Evolutionary conservation across 2,329 filamentous ascomycete species (phyloP).

Genomic region (Harringtonia aguacate): DNA sequence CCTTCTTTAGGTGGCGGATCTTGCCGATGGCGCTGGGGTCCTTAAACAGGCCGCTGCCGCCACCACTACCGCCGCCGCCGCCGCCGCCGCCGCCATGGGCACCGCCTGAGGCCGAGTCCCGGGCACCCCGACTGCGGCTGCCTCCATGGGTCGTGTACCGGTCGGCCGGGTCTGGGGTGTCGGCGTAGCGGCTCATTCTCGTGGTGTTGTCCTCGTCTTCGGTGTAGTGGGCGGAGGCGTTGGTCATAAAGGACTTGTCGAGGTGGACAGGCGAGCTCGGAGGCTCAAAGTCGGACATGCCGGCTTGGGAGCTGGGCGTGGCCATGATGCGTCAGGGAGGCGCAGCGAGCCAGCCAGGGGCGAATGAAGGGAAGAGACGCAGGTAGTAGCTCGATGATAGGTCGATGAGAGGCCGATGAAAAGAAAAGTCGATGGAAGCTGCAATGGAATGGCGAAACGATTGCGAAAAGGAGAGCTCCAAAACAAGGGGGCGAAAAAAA

Average conservation of each 20-base stretch:
- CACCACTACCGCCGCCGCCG: not conserved
- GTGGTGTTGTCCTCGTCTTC: slow-evolving; percentile 32
- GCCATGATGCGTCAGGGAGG: too few species aligned
- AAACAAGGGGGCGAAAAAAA: not conserved
- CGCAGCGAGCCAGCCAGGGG: not conserved
- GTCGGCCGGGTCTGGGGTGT: slow-evolving; percentile 29
- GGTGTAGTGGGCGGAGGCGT: slow-evolving; percentile 31
- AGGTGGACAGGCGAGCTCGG: slow-evolving; percentile 32
- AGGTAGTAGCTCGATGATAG: too few species aligned
- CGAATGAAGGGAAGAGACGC: not conserved
- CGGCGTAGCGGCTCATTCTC: slow-evolving; percentile 23
- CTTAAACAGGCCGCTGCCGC: slow-evolving; percentile 22
- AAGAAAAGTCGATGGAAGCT: not conserved
- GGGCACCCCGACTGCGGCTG: too few species aligned
- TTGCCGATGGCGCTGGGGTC: slow-evolving; percentile 44
- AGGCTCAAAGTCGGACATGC: slow-evolving; percentile 33
- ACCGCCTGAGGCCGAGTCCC: too few species aligned
- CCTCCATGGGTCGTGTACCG: slow-evolving; percentile 7
- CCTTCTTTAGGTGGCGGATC: slow-evolving; percentile 78
- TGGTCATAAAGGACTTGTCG: slow-evolving; percentile 37
- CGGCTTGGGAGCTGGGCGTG: slow-evolving; percentile 28
- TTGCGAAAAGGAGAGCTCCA: not conserved
- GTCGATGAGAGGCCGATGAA: not conserved
- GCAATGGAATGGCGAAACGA: too few species aligned
- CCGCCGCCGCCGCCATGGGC: slow-evolving; percentile 16